Percentiles rank a stretch among this genome's conserved stretches.
Conservation (phyloP, 2,329 filamentous ascomycete genomes). For the Phialophora chinensis region DNA sequence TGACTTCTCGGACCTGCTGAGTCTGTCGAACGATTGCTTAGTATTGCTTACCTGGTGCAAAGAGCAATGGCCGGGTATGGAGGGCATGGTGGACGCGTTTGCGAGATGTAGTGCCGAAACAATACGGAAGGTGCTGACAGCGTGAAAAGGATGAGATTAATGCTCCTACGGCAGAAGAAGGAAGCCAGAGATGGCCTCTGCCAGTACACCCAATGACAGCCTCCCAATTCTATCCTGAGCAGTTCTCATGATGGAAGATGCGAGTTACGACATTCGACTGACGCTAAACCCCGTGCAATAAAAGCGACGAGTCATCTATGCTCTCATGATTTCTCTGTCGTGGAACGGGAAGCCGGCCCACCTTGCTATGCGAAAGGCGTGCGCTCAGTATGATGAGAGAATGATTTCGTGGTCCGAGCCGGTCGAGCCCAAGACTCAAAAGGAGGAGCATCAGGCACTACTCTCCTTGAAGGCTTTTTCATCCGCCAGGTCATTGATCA, state of each 20-base stretch:
- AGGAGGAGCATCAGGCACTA: no score
- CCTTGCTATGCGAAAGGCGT: neutral
- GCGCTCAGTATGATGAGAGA: neutral
- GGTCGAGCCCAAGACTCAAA: no score
- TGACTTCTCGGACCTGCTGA: neutral
- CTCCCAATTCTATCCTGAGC: neutral
- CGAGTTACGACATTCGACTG: neutral
- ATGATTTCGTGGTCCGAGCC: neutral
- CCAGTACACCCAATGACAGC: neutral
- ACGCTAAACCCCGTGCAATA: neutral
- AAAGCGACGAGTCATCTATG: neutral
- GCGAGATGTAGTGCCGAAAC: neutral
- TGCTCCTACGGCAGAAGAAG: neutral
- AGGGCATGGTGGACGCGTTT: neutral
- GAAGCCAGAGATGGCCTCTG: neutral
- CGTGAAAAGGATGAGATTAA: neutral
- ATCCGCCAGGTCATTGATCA: no score
- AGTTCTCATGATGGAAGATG: neutral
- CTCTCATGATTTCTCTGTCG: neutral
- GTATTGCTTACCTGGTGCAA: neutral
- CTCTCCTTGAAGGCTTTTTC: no score
- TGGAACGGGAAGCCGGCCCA: neutral
- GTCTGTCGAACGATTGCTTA: neutral
- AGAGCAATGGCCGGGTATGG: neutral
- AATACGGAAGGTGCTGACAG: neutral